Conservation (phyloP, 805 yeast species). For the Kluyveromyces nonfermentans region DNA sequence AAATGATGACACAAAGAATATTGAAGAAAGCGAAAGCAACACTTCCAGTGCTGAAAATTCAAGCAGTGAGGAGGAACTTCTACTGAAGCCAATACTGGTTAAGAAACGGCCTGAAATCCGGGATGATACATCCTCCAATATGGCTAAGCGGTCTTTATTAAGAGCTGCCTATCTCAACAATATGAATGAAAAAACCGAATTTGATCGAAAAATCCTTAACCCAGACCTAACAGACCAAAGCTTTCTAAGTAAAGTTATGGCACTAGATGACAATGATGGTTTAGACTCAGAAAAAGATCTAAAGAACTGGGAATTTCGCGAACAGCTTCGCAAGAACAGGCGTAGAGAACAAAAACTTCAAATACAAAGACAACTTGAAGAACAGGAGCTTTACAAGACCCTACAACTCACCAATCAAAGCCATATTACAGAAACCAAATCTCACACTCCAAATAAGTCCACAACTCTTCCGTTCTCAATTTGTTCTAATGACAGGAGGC, state of each 20-base stretch:
- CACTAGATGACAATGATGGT: constrained; percentile 22
- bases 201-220: constrained; percentile 5
- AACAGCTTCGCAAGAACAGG: constrained; percentile 12
- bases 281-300: constrained; percentile 17
- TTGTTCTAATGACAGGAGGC: neutral
- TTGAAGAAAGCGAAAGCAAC: constrained; percentile 1
- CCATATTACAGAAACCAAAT: neutral
- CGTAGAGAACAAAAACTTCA: constrained; percentile 16
- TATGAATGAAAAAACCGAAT: constrained; percentile 7
- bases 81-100: constrained; percentile 23
- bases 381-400: constrained; percentile 14
- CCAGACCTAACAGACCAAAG: constrained; percentile 20
- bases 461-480: too few relatives aligned
- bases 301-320: constrained; percentile 18
- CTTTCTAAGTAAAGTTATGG: constrained; percentile 13
- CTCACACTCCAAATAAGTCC: neutral
- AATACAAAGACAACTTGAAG: constrained; percentile 22
- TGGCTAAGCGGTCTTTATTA: neutral
- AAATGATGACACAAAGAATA: neutral
- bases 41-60: constrained; percentile 7
- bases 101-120: constrained; percentile 4
- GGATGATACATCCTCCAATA: neutral
- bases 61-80: constrained; percentile 13
- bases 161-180: constrained; percentile 12
- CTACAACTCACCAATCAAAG: neutral